These are phyloP conservation scores for Mortierella sp. DNA, from an alignment of 371 early-diverging fungal species.

Conservation along the genomic window DNA sequence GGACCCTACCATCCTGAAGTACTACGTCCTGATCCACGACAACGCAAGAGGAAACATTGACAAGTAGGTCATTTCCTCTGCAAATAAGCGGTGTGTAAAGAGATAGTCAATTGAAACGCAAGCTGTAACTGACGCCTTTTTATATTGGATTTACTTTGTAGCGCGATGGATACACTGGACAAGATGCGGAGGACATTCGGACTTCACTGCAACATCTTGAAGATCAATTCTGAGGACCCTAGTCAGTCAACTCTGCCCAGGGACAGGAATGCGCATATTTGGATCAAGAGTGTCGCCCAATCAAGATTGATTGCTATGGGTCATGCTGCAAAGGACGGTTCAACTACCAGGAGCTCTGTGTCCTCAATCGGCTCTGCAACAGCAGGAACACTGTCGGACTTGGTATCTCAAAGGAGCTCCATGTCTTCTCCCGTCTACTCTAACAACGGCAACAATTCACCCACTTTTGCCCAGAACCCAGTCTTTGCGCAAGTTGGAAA, in stretches of 20 bases:
- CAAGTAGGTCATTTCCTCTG: conserved; percentile 59
- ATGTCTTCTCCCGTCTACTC: conserved; percentile 54
- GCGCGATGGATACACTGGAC: conserved; percentile 70
- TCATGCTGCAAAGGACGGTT: conserved; percentile 35
- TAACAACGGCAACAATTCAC: conserved; percentile 41
- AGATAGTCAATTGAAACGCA: background rate
- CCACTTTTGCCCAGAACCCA: conserved; percentile 43
- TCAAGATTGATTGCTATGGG: conserved; percentile 37
- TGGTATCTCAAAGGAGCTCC: conserved; percentile 42
- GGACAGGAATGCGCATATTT: conserved; percentile 37
- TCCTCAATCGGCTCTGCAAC: conserved; percentile 35
- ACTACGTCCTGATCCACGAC: conserved; percentile 85
- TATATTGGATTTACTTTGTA: conserved; percentile 32
- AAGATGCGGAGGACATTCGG: conserved; percentile 79
- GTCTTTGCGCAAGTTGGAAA: conserved; percentile 51
- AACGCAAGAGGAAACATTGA: conserved; percentile 65
- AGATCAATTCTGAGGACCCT: conserved; percentile 66
- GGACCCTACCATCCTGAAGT: conserved; percentile 76
- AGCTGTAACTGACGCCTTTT: background rate
- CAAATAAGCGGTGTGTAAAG: background rate
- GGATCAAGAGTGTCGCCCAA: conserved; percentile 36
- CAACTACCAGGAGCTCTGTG: conserved; percentile 33
- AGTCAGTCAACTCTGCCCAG: conserved; percentile 24
- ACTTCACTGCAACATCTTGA: conserved; percentile 73
- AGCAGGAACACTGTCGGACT: conserved; percentile 34